Percentiles rank a stretch among this genome's conserved stretches.
Conservation (phyloP, 495 filamentous ascomycete species). For the Penicillium roqueforti region DNA sequence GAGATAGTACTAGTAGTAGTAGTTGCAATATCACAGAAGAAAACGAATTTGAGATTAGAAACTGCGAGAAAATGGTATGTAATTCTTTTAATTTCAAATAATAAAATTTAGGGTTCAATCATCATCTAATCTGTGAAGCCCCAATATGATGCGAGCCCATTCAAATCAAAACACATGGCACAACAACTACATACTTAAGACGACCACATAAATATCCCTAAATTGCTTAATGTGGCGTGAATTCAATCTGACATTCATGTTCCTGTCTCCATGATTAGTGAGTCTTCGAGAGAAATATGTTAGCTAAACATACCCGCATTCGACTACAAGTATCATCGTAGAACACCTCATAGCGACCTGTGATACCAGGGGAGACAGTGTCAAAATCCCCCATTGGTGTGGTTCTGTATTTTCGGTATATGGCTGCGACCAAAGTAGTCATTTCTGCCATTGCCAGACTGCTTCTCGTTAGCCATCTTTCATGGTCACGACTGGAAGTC, state of each 20-base stretch:
- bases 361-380: conserved; percentile 27
- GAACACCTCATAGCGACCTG: conserved; percentile 39
- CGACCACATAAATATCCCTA: too few relatives aligned
- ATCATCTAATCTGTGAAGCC: background rate
- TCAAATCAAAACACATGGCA: background rate
- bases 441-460: conserved; percentile 43
- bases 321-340: conserved; percentile 26
- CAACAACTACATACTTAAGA: too few relatives aligned
- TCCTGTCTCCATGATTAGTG: background rate
- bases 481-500: background rate
- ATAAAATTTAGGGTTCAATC: background rate
- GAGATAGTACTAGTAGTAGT: too few relatives aligned
- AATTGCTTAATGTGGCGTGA: background rate
- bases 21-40: background rate
- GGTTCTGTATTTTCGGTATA: conserved; percentile 35
- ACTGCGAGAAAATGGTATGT: background rate
- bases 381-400: conserved; percentile 16
- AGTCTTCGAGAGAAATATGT: background rate
- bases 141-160: background rate
- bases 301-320: background rate
- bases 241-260: background rate
- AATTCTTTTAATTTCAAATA: background rate
- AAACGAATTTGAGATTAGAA: background rate
- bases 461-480: background rate
- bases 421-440: conserved; percentile 35